A percentile compares a stretch with the other conserved stretches of the same genome.
Evolutionary conservation across 352 stramenopile species (phyloP).

Genomic region (Pythium aristosporum): DNA sequence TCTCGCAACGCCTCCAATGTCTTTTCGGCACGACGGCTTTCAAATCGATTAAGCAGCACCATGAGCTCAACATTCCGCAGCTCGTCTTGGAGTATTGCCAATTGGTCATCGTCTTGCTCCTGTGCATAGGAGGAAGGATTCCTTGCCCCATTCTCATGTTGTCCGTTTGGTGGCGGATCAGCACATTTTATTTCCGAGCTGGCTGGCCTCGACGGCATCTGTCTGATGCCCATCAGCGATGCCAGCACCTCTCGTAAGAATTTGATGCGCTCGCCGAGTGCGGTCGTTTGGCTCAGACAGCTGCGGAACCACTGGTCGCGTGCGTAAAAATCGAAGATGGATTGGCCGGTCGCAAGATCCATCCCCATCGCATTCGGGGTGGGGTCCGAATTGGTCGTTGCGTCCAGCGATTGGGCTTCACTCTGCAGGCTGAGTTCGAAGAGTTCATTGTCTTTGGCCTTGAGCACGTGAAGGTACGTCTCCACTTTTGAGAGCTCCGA

Average conservation of each 20-base stretch:
- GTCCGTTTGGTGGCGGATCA: not conserved
- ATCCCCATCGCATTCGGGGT: slow-evolving; percentile 3
- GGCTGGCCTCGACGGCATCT: not conserved
- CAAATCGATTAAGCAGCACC: slow-evolving; percentile 37
- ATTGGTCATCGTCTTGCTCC: slow-evolving; percentile 8
- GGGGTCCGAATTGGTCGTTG: not conserved
- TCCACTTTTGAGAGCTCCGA: slow-evolving; percentile 18
- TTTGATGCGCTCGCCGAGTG: slow-evolving; percentile 27
- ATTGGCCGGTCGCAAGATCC: slow-evolving; percentile 14
- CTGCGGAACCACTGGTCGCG: slow-evolving; percentile 31
- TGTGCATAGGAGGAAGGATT: not conserved
- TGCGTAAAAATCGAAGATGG: slow-evolving; percentile 34
- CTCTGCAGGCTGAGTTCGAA: slow-evolving; percentile 11
- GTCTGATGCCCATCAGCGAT: slow-evolving; percentile 6
- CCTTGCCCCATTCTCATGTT: not conserved
- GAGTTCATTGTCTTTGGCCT: slow-evolving; percentile 24
- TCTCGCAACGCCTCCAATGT: slow-evolving; percentile 25
- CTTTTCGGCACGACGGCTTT: slow-evolving; percentile 34
- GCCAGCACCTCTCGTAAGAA: slow-evolving; percentile 17
- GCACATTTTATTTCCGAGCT: not conserved
- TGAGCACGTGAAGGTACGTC: slow-evolving; percentile 28
- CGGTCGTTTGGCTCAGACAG: slow-evolving; percentile 29
- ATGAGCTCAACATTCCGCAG: slow-evolving; percentile 13
- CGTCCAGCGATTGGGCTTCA: not conserved
- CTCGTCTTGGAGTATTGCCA: slow-evolving; percentile 6